Evolutionary conservation across 257 asterid species (phyloP).

Genomic region (Capsicum pubescens): DNA sequence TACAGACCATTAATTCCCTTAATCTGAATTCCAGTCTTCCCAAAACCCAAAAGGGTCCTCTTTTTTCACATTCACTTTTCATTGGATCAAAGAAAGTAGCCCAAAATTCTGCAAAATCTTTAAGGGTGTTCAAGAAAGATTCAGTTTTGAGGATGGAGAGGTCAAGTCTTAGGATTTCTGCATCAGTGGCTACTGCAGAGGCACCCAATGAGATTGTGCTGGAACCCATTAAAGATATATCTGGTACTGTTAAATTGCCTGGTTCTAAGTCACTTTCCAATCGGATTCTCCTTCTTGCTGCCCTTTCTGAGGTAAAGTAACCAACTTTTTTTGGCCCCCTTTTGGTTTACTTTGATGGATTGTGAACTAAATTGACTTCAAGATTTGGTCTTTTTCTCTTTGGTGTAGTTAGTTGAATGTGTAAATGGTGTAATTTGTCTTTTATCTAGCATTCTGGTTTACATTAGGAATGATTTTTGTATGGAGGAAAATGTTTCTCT

Average conservation of each 20-base stretch:
- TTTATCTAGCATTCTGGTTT: background rate
- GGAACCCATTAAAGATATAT: conserved; percentile 85
- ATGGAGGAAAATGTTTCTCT: background rate
- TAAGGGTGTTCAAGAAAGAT: conserved; percentile 51
- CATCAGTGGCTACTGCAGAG: conserved; percentile 77
- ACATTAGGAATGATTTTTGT: background rate
- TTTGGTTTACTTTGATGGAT: background rate
- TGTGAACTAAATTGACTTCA: background rate
- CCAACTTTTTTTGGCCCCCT: background rate
- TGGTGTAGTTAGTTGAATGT: background rate
- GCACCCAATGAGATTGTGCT: conserved; percentile 91
- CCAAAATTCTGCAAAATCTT: conserved; percentile 45
- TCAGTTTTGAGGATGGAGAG: conserved; percentile 47
- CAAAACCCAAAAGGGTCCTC: conserved; percentile 38
- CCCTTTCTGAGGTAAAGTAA: conserved; percentile 78
- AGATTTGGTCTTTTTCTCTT: background rate
- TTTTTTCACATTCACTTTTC: conserved; percentile 54
- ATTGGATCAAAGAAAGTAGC: conserved; percentile 54
- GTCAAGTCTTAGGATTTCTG: conserved; percentile 53
- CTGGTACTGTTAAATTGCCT: conserved; percentile 93
- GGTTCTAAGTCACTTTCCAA: conserved; percentile 98
- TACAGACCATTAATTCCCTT: conserved; percentile 58
- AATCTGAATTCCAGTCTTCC: conserved; percentile 45
- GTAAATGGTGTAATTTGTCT: background rate
- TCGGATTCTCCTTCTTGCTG: conserved; percentile 96